phyloP scores from a whole-genome alignment of 176 grass and related monocot genomes.

The Bromus sterilis region DNA sequence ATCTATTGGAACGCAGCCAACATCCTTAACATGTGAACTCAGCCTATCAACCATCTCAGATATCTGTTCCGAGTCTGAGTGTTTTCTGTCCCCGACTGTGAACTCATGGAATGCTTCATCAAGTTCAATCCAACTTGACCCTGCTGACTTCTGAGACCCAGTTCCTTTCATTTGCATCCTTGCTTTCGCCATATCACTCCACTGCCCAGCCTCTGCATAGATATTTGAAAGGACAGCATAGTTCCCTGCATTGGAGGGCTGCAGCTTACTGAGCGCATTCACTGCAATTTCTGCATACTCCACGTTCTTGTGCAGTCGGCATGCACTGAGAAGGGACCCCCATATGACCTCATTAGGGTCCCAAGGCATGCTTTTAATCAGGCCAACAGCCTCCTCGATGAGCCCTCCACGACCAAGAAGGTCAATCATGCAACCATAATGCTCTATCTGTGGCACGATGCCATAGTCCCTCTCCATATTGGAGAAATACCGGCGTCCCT shows the following conservation, averaged over 20 bases:
- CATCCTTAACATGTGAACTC: conserved; percentile 47
- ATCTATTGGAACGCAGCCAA: conserved; percentile 32
- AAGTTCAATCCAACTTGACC: conserved; percentile 69
- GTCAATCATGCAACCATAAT: conserved; percentile 75
- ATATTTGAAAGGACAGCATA: conserved; percentile 73
- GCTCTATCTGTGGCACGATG: conserved; percentile 58
- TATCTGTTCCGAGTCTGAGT: conserved; percentile 30
- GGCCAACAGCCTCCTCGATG: conserved; percentile 46
- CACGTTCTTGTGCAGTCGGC: conserved; percentile 67
- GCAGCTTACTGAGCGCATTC: conserved; percentile 45
- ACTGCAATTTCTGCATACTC: conserved; percentile 52
- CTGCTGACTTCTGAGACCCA: conserved; percentile 49
- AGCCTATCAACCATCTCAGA: conserved; percentile 55
- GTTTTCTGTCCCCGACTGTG: conserved; percentile 52
- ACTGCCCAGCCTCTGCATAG: conserved; percentile 54
- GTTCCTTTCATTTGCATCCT: conserved; percentile 65
- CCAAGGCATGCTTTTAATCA: conserved; percentile 55
- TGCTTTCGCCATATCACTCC: conserved; percentile 65
- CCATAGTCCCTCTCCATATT: conserved; percentile 56
- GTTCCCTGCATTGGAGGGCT: conserved; percentile 54
- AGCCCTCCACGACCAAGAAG: conserved; percentile 65
- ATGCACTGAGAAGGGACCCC: conserved; percentile 70
- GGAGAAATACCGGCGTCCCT: conserved; percentile 31
- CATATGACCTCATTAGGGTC: conserved; percentile 63
- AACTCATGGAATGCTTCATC: conserved; percentile 63